Conservation (phyloP, 371 early-diverging fungal species). For the Rhizomucor pusillus region DNA sequence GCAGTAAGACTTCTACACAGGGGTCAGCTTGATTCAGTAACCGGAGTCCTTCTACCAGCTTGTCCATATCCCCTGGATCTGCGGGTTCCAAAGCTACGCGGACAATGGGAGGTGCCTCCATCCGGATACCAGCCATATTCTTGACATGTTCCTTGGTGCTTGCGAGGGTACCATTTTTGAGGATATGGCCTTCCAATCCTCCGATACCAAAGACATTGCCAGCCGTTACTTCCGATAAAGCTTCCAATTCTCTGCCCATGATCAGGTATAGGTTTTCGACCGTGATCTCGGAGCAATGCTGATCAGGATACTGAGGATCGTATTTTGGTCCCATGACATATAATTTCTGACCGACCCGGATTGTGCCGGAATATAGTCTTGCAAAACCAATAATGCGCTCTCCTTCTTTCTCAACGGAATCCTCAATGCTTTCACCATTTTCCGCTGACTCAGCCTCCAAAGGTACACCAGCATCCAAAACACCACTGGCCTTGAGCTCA, state of each 20-base stretch:
- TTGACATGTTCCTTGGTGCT: constrained; percentile 53
- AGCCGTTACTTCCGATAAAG: constrained; percentile 81
- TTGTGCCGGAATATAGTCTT: constrained; percentile 88
- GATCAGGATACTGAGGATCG: constrained; percentile 64
- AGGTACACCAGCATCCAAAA: constrained; percentile 39
- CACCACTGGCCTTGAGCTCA: constrained; percentile 26
- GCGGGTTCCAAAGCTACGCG: constrained; percentile 95
- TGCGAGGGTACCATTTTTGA: constrained; percentile 90
- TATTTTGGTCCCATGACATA: constrained; percentile 95
- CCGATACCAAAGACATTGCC: constrained; percentile 97
- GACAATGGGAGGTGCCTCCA: constrained; percentile 81
- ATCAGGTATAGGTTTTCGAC: constrained; percentile 84
- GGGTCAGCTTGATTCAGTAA: constrained; percentile 94
- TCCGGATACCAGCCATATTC: constrained; percentile 56
- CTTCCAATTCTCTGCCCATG: constrained; percentile 94
- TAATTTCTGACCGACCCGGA: constrained; percentile 83
- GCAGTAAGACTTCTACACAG: constrained; percentile 84
- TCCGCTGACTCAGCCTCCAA: constrained; percentile 27
- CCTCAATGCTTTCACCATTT: constrained; percentile 34
- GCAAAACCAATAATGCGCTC: constrained; percentile 88
- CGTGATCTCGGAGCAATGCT: constrained; percentile 65
- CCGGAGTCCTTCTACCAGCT: constrained; percentile 83
- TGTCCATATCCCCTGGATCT: constrained; percentile 81
- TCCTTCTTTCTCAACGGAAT: constrained; percentile 22
- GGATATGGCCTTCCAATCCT: constrained; percentile 82